Evolutionary conservation across 495 filamentous ascomycete species (phyloP), one percentile per base, ranked within the genome.

Genomic region (Amorphotheca resinae): DNA sequence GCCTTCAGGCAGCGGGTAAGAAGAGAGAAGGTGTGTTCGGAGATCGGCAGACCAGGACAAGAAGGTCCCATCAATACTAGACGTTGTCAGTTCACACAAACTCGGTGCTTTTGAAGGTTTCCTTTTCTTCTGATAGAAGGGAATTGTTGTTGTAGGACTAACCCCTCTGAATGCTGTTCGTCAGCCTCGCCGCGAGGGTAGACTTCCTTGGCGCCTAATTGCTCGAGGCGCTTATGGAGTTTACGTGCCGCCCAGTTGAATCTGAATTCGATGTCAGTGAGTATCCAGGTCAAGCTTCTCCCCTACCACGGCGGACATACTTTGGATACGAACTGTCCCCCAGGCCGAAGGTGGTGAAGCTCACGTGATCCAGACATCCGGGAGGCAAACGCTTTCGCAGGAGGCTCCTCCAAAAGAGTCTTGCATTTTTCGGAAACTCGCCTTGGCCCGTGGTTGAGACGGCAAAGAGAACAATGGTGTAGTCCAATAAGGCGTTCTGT

Each of bases 401-500:
- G 36, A 99, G 70, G 33, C 74, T 79, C 54, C 74, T 87, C 91
- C 91, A 99, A 53, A 96, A 89, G 11, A 62, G 64, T 28, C 73
- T 66, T 8, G 78, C 73, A 66, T 95, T 95, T 12, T 66, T 68
- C 2, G 93, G 89, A 47, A 99, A 61, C 46, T 96, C 87, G 6
- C 91, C 91, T 62, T 99, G 93, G 4, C 91, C 91, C 1, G 91
- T 95, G 0, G 93, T 96, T 0, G 89, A 94, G 9, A 87, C 64
- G 38, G 82, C 78, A 49, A 96, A 78, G 36, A 96, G 70, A 4
- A 80, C 71, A 18, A 95, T 53, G 0, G 72, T 72, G 36, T 75
- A 69, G 22, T 70, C 59, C 33, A 67, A 44, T 14, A 76, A 48
- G 28, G 58, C 49, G 16, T 54, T 65, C 71, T 74, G 36, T 32